Conservation (phyloP, 2,329 filamentous ascomycete species). For the Cryphonectria japonica region DNA sequence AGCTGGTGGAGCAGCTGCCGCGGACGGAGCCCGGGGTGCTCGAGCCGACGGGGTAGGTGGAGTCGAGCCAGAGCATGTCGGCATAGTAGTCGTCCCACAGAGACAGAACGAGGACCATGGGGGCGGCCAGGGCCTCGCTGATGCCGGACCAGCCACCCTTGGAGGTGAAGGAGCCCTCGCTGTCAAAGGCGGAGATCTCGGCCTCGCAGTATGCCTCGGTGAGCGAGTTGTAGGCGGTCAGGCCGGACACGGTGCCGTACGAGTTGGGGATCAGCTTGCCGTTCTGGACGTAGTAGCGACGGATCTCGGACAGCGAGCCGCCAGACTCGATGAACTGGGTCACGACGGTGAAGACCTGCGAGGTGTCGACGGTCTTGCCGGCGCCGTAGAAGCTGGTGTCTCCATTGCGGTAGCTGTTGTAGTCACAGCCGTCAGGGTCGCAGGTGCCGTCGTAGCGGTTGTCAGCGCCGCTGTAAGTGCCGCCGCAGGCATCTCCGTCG, state of each 20-base stretch:
- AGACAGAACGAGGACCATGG: conserved; percentile 55
- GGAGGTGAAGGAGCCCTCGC: conserved; percentile 54
- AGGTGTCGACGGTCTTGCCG: conserved; percentile 62
- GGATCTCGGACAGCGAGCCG: conserved; percentile 63
- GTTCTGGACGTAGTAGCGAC: conserved; percentile 68
- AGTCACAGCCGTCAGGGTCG: conserved; percentile 72
- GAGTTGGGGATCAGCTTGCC: conserved; percentile 62
- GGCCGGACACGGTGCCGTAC: conserved; percentile 43
- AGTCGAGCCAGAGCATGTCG: conserved; percentile 78
- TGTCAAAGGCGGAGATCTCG: conserved; percentile 62
- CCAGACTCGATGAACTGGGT: conserved; percentile 62
- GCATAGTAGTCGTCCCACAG: conserved; percentile 68
- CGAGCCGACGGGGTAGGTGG: conserved; percentile 58
- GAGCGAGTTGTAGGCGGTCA: conserved; percentile 50
- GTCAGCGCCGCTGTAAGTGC: conserved; percentile 46
- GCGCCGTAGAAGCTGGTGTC: conserved; percentile 65
- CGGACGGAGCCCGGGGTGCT: conserved; percentile 53
- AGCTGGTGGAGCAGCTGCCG: conserved; percentile 56
- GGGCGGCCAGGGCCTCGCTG: conserved; percentile 47
- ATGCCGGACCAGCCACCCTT: conserved; percentile 64
- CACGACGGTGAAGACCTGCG: conserved; percentile 64
- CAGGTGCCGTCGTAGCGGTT: conserved; percentile 65
- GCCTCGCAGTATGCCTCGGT: conserved; percentile 60
- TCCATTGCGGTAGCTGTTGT: conserved; percentile 71
- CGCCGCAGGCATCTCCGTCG: conserved; percentile 55